Evolutionary conservation across 148 eudicot species (phyloP), one percentile per base, ranked within the genome.

Genomic region (Euryodendron excelsum): DNA sequence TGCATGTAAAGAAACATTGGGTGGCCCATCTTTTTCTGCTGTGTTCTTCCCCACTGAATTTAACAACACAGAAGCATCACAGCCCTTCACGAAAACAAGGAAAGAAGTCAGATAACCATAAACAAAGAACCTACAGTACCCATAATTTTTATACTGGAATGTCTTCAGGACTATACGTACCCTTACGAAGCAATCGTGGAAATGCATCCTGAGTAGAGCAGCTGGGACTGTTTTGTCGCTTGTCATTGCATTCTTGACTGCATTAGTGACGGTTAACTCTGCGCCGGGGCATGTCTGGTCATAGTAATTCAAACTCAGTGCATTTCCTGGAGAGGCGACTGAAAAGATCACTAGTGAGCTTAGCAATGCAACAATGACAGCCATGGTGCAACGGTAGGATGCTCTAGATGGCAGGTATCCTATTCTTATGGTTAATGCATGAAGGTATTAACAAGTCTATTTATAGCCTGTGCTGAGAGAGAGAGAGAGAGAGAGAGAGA

Each of bases 111-210:
- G n/a, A 39, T 12, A 12, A 44, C 17, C 36, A 23, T 11, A 53
- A 28, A 25, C 36, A 48, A 36, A 3, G 9, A 77, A 36, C 0
- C 20, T 28, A 52, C 1, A 45, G 58, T 28, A 68, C 18, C 25
- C 53, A 15, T 33, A 3, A 39, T 2, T 25, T 59, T 10, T 53
- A 55, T 1, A 23, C 41, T 17, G 9, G 30, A 17, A 63, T 14
- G 25, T 15, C 2, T 6, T 52, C 21, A 18, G 48, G 30, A 66
- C 15, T 3, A 56, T 56, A 69, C 13, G 31, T 89, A 92, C 98
- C 94, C 98, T 84, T 33, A 94, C 74, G 86, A 94, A 94, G 73
- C 98, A 94, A 72, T 94, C 98, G 63, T 94, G 98, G 87, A 94
- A 94, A 75, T 94, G 98, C 98, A 94, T 82, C 44, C 97, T 86